phyloP scores from a whole-genome alignment of 495 filamentous ascomycete genomes.

The Trichoderma orchidacearum region DNA sequence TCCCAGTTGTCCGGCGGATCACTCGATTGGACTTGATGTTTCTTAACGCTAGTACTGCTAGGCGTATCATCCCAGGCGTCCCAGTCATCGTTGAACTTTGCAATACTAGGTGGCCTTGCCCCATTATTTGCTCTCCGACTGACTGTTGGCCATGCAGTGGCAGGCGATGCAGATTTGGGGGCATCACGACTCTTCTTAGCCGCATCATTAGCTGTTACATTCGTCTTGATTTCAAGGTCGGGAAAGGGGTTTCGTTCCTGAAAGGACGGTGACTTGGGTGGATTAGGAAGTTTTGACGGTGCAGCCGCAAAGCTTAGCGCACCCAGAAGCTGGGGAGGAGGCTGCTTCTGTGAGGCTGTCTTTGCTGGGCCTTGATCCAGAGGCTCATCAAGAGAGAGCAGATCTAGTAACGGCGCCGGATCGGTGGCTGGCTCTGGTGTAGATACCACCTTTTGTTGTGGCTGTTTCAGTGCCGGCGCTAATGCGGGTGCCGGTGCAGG shows the following conservation, averaged over 20 bases:
- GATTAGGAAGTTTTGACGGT: constrained; percentile 15
- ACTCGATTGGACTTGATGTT: background rate
- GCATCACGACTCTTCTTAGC: constrained; percentile 11
- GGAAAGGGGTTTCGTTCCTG: constrained; percentile 33
- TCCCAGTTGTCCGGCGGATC: constrained; percentile 17
- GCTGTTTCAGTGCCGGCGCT: background rate
- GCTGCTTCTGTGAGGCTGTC: background rate
- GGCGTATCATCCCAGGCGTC: constrained; percentile 40
- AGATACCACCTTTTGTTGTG: background rate
- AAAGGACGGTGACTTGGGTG: constrained; percentile 37
- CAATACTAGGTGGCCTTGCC: constrained; percentile 8
- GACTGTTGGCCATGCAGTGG: constrained; percentile 31
- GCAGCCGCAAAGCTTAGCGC: constrained; percentile 5
- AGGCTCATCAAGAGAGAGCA: constrained; percentile 7
- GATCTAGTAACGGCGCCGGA: constrained; percentile 5
- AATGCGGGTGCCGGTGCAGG: background rate
- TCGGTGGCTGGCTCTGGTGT: background rate
- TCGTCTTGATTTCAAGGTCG: constrained; percentile 26
- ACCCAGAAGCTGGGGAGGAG: constrained; percentile 12
- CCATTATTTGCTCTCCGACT: no score
- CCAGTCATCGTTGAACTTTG: constrained; percentile 38
- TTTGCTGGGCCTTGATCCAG: background rate
- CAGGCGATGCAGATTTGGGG: constrained; percentile 19
- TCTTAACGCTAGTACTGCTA: background rate
- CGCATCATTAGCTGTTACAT: constrained; percentile 9